These are phyloP conservation scores for Silene coronaria DNA, from an alignment of 179 eudicot genomes.

Conservation along the genomic window DNA sequence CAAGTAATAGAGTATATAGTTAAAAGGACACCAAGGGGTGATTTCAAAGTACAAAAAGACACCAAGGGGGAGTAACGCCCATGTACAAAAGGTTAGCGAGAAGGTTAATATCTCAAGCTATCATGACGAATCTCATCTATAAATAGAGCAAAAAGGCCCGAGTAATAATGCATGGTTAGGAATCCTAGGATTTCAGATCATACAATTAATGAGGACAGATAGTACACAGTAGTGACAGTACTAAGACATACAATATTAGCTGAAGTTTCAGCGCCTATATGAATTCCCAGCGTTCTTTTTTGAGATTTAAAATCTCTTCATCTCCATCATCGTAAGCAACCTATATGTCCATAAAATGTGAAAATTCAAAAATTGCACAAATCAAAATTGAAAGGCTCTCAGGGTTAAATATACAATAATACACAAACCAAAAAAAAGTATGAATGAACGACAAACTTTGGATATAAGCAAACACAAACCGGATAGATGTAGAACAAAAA, in stretches of 20 bases:
- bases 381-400: background rate
- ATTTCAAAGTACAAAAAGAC: background rate
- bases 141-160: conserved; percentile 11
- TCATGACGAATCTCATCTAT: background rate
- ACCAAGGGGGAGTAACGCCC: background rate
- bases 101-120: background rate
- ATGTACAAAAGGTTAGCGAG: background rate
- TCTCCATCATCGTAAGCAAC: conserved; percentile 46
- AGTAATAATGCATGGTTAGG: conserved; percentile 12
- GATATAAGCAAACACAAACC: background rate
- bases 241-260: conserved; percentile 23
- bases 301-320: conserved; percentile 35
- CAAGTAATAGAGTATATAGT: background rate
- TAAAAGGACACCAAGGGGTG: background rate
- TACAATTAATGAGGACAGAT: background rate
- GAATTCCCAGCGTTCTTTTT: conserved; percentile 40
- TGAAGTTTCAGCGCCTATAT: conserved; percentile 19
- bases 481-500: background rate
- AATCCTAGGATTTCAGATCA: conserved; percentile 7
- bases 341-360: conserved; percentile 17
- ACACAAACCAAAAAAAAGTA: background rate
- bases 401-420: background rate
- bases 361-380: background rate
- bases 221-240: background rate
- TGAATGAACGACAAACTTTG: background rate